Evolutionary conservation across 2,329 filamentous ascomycete genomes (phyloP), one percentile per base, ranked within the genome.

Genomic region (Neodidymelliopsis sp.): DNA sequence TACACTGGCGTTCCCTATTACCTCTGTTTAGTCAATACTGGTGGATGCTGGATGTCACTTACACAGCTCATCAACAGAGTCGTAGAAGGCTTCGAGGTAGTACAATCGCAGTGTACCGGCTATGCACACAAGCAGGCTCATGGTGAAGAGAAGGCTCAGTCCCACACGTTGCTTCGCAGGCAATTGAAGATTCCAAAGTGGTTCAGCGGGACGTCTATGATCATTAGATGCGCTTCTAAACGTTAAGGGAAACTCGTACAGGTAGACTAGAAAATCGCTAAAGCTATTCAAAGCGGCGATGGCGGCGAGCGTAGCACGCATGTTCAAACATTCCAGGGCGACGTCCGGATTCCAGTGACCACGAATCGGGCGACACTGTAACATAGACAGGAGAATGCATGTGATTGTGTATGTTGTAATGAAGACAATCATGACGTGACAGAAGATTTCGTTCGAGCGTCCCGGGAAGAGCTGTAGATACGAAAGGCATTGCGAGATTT

Each of bases 201-300:
- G 56, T 33, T 58, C 60, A 12, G 61, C 55, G 6, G 68, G 68
- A 54, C 65, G 69, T 15, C 58, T 60, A 24, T 12, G 4, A 3
- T 18, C 8, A 19, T 49, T 38, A 44, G 39, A 22, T 3, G 4
- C 11, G 6, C 23, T 8, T 4, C n/a, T 4, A 6, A 13, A 4
- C 1, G 6, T 7, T 6, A 7, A 10, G 3, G 5, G 4, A 9
- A 12, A 53, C 58, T 51, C n/a, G n/a, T 35, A 64, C 56, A 70
- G 39, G 48, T 62, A 71, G 27, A 71, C 59, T 8, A 63, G 25
- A 27, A 69, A 53, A 27, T 71, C 66, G 22, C 59, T 67, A 24
- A 67, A 38, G 40, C 59, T 69, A 34, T 70, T 70, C 29, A 69
- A 27, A 2, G 60, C 62, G n/a, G 66, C 63, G n/a, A 66, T 58